Evolutionary conservation across 768 basidiomycete species (phyloP).

Genomic region (Boletus sp.): DNA sequence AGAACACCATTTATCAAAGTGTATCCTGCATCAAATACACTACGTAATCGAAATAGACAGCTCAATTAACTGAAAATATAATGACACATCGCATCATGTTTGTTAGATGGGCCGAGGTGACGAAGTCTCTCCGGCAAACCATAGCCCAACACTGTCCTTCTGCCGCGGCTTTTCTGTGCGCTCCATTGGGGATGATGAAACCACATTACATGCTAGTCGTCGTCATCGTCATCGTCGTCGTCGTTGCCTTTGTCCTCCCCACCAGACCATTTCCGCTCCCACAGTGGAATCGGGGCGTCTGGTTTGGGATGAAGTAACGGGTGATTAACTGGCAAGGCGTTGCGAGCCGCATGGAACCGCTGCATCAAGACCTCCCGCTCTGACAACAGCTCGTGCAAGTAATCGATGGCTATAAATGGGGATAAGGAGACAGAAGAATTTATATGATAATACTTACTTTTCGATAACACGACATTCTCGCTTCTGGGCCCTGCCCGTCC

Average conservation of each 20-base stretch:
- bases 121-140: neutral
- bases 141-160: neutral
- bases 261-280: conserved; percentile 86
- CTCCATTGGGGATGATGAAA: neutral
- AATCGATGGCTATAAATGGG: conserved; percentile 70
- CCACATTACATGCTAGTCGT: conserved; percentile 29
- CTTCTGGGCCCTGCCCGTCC: conserved; percentile 88
- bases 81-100: conserved; percentile 11
- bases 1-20: conserved; percentile 1
- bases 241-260: conserved; percentile 55
- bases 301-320: conserved; percentile 42
- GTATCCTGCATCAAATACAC: conserved; percentile 6
- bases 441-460: conserved; percentile 55
- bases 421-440: conserved; percentile 3
- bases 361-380: conserved; percentile 56
- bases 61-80: conserved; percentile 30
- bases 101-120: conserved; percentile 3
- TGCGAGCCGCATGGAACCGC: conserved; percentile 60
- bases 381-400: conserved; percentile 64
- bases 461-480: conserved; percentile 84
- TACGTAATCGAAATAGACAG: conserved; percentile 3
- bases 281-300: conserved; percentile 45
- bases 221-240: conserved; percentile 48
- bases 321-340: conserved; percentile 57
- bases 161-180: neutral